phyloP scores from a whole-genome alignment of 2,329 filamentous ascomycete genomes.

The Uncinocarpus reesii region DNA sequence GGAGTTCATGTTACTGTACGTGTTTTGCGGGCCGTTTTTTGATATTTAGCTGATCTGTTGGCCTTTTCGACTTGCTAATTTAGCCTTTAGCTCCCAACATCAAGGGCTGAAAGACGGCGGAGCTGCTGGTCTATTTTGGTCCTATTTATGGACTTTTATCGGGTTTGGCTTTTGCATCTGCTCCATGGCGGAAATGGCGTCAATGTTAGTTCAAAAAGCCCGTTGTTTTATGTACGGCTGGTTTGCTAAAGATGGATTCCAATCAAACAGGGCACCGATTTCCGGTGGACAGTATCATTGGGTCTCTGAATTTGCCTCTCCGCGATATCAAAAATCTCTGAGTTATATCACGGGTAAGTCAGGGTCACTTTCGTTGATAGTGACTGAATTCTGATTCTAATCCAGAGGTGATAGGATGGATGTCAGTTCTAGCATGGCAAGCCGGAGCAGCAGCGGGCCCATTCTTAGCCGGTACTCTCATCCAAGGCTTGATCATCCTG shows the following conservation, averaged over 20 bases:
- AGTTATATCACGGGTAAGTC: conserved; percentile 44
- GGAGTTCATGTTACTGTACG: conserved; percentile 29
- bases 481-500: conserved; percentile 27
- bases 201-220: conserved; percentile 22
- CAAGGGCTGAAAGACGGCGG: conserved; percentile 20
- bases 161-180: conserved; percentile 54
- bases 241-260: neutral
- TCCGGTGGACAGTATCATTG: conserved; percentile 51
- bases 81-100: conserved; percentile 18
- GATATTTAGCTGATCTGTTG: neutral
- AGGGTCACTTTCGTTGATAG: conserved; percentile 19
- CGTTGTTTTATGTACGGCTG: neutral
- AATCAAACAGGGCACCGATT: conserved; percentile 39
- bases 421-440: conserved; percentile 27
- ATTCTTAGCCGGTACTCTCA: conserved; percentile 26
- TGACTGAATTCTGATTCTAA: conserved; percentile 17
- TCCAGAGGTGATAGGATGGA: conserved; percentile 20
- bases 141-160: conserved; percentile 44
- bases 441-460: conserved; percentile 22
- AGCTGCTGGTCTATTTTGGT: conserved; percentile 22
- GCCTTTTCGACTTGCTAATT: neutral
- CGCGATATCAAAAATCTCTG: conserved; percentile 41
- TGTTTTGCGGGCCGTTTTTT: neutral
- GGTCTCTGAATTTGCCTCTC: conserved; percentile 46
- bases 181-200: conserved; percentile 54